These are phyloP conservation scores for Cladorrhinum samala DNA, from an alignment of 495 filamentous ascomycete species.

Conservation along the genomic window DNA sequence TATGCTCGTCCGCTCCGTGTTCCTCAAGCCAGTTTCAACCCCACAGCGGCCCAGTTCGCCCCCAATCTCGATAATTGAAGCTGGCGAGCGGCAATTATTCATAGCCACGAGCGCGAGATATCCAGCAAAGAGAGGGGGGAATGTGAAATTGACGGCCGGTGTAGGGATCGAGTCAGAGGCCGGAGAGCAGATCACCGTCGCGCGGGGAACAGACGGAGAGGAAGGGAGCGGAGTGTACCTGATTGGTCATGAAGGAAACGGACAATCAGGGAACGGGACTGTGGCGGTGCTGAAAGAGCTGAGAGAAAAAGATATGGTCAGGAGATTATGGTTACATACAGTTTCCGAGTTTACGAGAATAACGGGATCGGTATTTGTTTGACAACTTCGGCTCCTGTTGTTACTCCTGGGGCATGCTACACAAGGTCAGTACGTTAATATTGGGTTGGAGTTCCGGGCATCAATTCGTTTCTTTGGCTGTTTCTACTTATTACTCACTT, in stretches of 20 bases:
- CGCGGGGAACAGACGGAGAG: constrained; percentile 40
- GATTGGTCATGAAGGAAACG: constrained; percentile 19
- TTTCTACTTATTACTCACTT: too few species aligned
- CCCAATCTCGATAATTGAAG: constrained; percentile 31
- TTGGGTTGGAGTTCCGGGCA: too few species aligned
- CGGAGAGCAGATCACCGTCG: constrained; percentile 22
- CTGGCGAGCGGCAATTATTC: constrained; percentile 51
- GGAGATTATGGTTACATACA: constrained; percentile 47
- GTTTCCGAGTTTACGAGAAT: constrained; percentile 39
- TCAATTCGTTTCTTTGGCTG: too few species aligned
- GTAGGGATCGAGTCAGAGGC: constrained; percentile 19
- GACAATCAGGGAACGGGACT: neutral
- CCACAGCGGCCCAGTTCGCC: neutral
- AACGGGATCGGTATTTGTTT: constrained; percentile 20
- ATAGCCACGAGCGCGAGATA: constrained; percentile 47
- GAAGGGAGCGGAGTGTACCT: constrained; percentile 49
- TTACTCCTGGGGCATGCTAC: too few species aligned
- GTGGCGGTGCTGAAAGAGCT: constrained; percentile 23
- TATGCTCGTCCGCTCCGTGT: constrained; percentile 12
- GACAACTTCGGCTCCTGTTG: too few species aligned
- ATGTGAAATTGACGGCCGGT: constrained; percentile 10
- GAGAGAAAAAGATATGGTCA: constrained; percentile 36
- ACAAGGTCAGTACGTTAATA: too few species aligned
- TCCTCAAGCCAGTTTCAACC: neutral
- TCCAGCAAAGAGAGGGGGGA: constrained; percentile 23